Evolutionary conservation across 202 grass and related monocot species (phyloP), one percentile per base, ranked within the genome.

Genomic region (Zizania palustris): DNA sequence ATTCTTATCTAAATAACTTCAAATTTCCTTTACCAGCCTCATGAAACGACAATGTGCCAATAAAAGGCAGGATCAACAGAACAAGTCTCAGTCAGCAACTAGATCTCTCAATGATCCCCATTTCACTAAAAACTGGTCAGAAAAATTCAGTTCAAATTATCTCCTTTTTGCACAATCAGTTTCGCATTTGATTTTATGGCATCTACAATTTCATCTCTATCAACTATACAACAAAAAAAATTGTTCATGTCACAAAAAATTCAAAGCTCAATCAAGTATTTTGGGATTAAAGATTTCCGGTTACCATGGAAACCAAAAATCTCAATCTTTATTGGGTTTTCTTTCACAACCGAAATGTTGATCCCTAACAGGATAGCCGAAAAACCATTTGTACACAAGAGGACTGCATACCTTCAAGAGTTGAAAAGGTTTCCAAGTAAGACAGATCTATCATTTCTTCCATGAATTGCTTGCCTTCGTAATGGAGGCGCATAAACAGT

Each of bases 401-500:
- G 42, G 49, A 61, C 44, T 43, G 5, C 35, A 11, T 41, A 61
- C 79, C 77, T 84, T 95, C 73, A 95, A 54, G 85, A 73, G 75
- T 77, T 80, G 80, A 92, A 89, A 11, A 93, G 45, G 75, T 89
- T 90, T 79, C 96, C 91, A 67, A 78, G 74, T 55, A 85, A 63
- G 40, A 63, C 67, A 16, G 80, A 84, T 83, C 78, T 92, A 67
- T 89, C 95, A 21, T 83, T 92, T 85, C 83, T 98, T 51, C 77
- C 85, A 68, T 92, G 85, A 50, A 63, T 85, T 71, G 85, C 68
- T 82, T 86, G 87, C 71, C 87, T 89, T 45, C 83, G 80, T 58
- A 84, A 36, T 45, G 96, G 92, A 79, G 96, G 96, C 34, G 87
- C 83, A 69, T 92, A 92, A 69, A 99, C 96, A 80, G 89, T 92